Conservation (phyloP, 23 red algal genomes). For the Gracilaria gracilis region DNA sequence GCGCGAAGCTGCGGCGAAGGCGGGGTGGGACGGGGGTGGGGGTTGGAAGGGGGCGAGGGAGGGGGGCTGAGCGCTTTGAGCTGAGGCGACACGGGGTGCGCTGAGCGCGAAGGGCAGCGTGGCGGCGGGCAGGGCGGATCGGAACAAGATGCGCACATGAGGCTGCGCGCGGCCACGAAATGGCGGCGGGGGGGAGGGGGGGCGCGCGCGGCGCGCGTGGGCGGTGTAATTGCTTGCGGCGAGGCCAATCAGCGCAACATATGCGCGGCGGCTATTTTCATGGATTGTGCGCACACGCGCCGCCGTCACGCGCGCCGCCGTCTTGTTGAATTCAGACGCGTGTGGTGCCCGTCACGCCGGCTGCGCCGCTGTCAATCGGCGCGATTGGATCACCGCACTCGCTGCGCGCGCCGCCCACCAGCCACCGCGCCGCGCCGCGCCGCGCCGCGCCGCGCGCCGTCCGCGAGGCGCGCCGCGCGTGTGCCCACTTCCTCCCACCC, state of each 20-base stretch:
- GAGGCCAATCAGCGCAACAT: neutral
- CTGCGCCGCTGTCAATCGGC: slow-evolving; percentile 6
- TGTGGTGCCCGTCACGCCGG: neutral
- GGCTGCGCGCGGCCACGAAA: neutral
- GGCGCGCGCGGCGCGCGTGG: neutral
- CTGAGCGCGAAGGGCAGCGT: neutral
- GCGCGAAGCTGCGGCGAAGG: neutral
- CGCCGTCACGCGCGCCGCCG: slow-evolving; percentile 1
- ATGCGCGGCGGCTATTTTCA: slow-evolving; percentile 21
- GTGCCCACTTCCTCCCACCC: neutral
- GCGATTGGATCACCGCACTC: slow-evolving; percentile 39
- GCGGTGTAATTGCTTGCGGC: slow-evolving; percentile 9
- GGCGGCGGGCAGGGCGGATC: neutral
- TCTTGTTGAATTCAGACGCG: slow-evolving; percentile 29
- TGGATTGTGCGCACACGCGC: slow-evolving; percentile 4
- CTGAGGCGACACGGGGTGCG: neutral
- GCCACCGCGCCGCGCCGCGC: neutral
- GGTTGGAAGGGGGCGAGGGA: neutral
- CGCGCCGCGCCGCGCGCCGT: neutral
- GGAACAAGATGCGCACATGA: neutral
- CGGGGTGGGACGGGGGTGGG: neutral
- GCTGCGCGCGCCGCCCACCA: neutral
- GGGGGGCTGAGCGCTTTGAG: too few species aligned
- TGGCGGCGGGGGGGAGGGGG: neutral
- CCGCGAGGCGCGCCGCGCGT: neutral